Percentiles rank a stretch among this genome's conserved stretches.
phyloP scores from a whole-genome alignment of 345 rosid genomes.

The Murraya paniculata region DNA sequence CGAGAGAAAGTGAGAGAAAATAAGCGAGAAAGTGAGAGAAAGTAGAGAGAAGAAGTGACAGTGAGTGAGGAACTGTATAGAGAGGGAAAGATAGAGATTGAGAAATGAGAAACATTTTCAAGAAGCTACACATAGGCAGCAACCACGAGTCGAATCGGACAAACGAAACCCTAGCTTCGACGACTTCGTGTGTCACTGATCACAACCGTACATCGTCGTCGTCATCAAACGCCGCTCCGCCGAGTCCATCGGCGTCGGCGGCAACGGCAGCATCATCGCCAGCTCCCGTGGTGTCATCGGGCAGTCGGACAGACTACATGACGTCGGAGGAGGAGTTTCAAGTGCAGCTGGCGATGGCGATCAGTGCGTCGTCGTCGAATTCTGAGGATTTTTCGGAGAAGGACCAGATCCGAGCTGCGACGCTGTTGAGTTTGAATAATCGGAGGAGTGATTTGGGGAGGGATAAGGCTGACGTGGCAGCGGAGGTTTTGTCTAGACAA shows the following conservation, averaged over 20 bases:
- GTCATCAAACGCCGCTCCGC: constrained; percentile 29
- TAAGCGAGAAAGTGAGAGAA: not conserved
- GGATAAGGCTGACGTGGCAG: constrained; percentile 56
- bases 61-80: not conserved
- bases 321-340: constrained; percentile 94
- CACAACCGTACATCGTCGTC: constrained; percentile 31
- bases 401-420: constrained; percentile 93
- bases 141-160: constrained; percentile 68
- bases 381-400: constrained; percentile 75
- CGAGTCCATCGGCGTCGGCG: constrained; percentile 39
- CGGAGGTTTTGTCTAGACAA: constrained; percentile 76
- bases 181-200: constrained; percentile 42
- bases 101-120: constrained; percentile 90
- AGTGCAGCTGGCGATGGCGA: constrained; percentile 92
- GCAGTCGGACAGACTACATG: constrained; percentile 51
- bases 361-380: constrained; percentile 69
- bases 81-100: not conserved
- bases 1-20: not conserved
- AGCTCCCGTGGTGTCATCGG: constrained; percentile 19
- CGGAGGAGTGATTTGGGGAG: constrained; percentile 50
- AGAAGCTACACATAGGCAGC: constrained; percentile 81
- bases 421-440: constrained; percentile 53
- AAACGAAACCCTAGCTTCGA: constrained; percentile 53
- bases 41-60: constrained; percentile 7
- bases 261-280: constrained; percentile 31